These are phyloP conservation scores for Ophiobolus disseminans DNA, from an alignment of 2,329 filamentous ascomycete genomes.

Conservation along the genomic window DNA sequence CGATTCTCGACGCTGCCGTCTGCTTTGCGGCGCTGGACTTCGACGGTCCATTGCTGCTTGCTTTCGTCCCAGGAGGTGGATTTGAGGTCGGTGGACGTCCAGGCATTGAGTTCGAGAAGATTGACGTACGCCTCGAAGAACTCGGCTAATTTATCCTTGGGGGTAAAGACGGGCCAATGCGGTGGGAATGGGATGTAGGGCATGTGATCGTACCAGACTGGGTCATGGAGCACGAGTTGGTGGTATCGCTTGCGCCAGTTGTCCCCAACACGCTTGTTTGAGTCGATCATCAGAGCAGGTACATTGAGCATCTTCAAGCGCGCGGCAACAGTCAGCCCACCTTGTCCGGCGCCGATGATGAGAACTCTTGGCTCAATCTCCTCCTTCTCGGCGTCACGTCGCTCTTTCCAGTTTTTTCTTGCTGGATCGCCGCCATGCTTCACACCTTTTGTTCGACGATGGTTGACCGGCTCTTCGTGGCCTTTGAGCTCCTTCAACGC, in stretches of 20 bases:
- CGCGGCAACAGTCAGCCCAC: conserved; percentile 53
- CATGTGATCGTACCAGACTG: conserved; percentile 50
- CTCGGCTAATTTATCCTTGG: conserved; percentile 47
- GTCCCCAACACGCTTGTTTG: conserved; percentile 52
- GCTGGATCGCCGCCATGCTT: conserved; percentile 35
- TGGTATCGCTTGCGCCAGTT: conserved; percentile 58
- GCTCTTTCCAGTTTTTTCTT: conserved; percentile 42
- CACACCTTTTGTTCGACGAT: conserved; percentile 38
- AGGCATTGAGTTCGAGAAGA: conserved; percentile 49
- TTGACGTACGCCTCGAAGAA: conserved; percentile 49
- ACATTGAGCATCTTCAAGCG: conserved; percentile 54
- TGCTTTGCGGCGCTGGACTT: conserved; percentile 32
- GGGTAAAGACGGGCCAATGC: conserved; percentile 42
- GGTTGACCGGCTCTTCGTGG: conserved; percentile 36
- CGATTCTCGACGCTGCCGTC: conserved; percentile 30
- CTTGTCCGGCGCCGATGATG: conserved; percentile 53
- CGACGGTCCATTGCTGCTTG: conserved; percentile 49
- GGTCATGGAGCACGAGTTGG: conserved; percentile 52
- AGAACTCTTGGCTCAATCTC: conserved; percentile 37
- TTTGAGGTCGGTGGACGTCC: conserved; percentile 47
- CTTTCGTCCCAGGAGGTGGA: conserved; percentile 49
- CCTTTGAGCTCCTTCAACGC: conserved; percentile 48
- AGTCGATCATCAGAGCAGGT: conserved; percentile 55
- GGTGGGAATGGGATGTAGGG: conserved; percentile 45
- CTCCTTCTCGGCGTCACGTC: conserved; percentile 35